phyloP scores from a whole-genome alignment of 2,329 filamentous ascomycete genomes.

The Onygenales sp. region DNA sequence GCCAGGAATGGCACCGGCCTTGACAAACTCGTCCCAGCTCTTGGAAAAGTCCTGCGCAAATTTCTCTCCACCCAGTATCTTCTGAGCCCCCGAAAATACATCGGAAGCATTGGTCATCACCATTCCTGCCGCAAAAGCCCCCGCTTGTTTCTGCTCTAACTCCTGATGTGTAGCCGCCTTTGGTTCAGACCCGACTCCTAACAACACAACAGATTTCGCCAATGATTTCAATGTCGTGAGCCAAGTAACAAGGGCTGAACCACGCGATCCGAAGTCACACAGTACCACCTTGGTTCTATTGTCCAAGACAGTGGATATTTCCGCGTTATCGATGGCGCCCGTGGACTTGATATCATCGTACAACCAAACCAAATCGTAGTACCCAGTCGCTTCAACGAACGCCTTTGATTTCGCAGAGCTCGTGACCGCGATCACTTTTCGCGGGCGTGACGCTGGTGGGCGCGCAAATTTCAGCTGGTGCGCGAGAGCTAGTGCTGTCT shows the following conservation, averaged over 20 bases:
- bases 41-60: not conserved
- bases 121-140: not conserved
- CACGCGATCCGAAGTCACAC: not conserved
- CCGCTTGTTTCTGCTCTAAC: not conserved
- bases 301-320: not conserved
- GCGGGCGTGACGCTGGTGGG: conserved; percentile 9
- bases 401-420: conserved; percentile 10
- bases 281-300: not conserved
- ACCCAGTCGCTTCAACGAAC: conserved; percentile 3
- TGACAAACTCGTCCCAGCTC: not conserved
- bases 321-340: not conserved
- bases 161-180: not conserved
- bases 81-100: not conserved
- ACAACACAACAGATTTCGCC: not conserved
- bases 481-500: conserved; percentile 16
- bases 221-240: not conserved
- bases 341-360: not conserved
- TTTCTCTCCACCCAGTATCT: not conserved
- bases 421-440: conserved; percentile 14
- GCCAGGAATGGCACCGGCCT: not conserved
- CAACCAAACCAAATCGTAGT: not conserved
- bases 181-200: conserved; percentile 2
- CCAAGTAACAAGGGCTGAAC: not conserved
- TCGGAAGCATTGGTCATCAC: conserved; percentile 1
- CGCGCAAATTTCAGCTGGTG: conserved; percentile 14